Evolutionary conservation across 1,284 basidiomycete species (phyloP).

Genomic region (Rhodotorula sp.): DNA sequence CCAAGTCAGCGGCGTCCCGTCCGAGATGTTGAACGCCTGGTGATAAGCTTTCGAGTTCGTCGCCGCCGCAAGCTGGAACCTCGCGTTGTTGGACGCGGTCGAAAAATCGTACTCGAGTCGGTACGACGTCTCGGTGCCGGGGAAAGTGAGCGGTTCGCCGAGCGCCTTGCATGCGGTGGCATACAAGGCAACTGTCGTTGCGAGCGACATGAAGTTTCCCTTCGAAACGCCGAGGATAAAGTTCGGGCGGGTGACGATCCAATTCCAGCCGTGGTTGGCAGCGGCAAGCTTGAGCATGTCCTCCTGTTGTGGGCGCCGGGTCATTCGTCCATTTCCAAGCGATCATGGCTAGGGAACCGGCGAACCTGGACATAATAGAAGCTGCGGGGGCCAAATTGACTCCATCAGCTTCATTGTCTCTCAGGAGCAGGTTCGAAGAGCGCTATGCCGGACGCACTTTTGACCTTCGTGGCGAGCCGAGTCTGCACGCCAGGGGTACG

Average conservation of each 20-base stretch:
- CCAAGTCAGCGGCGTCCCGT: background rate
- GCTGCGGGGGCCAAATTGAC: too few relatives aligned
- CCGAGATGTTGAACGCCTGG: slow-evolving; percentile 12
- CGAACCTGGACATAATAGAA: slow-evolving; percentile 5
- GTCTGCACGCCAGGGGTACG: slow-evolving; percentile 4
- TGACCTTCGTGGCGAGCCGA: slow-evolving; percentile 8
- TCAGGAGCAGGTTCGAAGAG: background rate
- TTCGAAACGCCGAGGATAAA: slow-evolving; percentile 10
- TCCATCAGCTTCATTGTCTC: too few relatives aligned
- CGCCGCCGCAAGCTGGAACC: background rate
- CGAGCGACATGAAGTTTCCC: slow-evolving; percentile 9
- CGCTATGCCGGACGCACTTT: background rate
- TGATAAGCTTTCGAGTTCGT: background rate
- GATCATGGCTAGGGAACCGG: too few relatives aligned
- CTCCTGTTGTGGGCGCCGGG: background rate
- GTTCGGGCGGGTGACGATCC: slow-evolving; percentile 7
- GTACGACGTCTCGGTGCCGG: background rate
- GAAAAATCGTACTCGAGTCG: slow-evolving; percentile 6
- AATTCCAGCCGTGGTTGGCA: slow-evolving; percentile 5
- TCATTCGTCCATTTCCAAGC: background rate
- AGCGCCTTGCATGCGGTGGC: slow-evolving; percentile 5
- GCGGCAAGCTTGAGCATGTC: slow-evolving; percentile 15
- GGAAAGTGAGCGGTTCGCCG: slow-evolving; percentile 8
- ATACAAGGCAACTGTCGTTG: slow-evolving; percentile 8
- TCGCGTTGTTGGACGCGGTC: slow-evolving; percentile 5